Percentiles rank a stretch among this genome's conserved stretches.
These are phyloP conservation scores for Diaporthe aspalathi DNA, from an alignment of 2,329 filamentous ascomycete species.

Conservation along the genomic window DNA sequence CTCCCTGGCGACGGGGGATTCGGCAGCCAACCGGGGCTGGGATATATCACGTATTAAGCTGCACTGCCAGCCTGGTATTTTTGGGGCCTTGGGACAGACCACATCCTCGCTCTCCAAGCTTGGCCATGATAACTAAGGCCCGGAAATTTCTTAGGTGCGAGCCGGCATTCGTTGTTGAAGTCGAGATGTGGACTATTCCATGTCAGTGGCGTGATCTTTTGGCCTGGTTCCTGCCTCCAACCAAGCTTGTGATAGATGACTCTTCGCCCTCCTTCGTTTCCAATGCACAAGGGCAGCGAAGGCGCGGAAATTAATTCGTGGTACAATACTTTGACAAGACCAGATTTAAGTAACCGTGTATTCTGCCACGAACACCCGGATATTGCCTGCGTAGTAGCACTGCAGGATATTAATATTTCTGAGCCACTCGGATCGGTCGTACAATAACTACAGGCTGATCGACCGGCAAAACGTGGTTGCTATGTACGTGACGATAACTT, in stretches of 20 bases:
- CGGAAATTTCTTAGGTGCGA: not conserved
- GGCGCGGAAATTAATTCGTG: not conserved
- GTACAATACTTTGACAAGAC: not conserved
- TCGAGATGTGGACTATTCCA: not conserved
- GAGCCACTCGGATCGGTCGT: too few species aligned
- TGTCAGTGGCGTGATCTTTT: not conserved
- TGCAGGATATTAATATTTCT: not conserved
- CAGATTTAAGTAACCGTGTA: not conserved
- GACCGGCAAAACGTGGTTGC: not conserved
- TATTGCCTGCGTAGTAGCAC: not conserved
- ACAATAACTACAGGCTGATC: too few species aligned
- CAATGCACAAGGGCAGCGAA: not conserved
- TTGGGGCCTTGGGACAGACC: not conserved
- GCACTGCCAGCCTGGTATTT: slow-evolving; percentile 12
- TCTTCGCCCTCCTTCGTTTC: not conserved
- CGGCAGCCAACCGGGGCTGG: slow-evolving; percentile 17
- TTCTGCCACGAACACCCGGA: not conserved
- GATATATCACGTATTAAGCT: slow-evolving; percentile 1
- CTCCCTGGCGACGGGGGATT: not conserved
- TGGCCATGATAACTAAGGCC: not conserved
- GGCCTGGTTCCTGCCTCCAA: not conserved
- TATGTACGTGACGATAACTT: not conserved
- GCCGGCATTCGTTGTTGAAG: not conserved
- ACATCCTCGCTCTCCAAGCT: slow-evolving; percentile 5
- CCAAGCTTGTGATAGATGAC: slow-evolving; percentile 4